Evolutionary conservation across 768 basidiomycete species (phyloP), one percentile per base, ranked within the genome.

Genomic region (Tulasnella sp.): DNA sequence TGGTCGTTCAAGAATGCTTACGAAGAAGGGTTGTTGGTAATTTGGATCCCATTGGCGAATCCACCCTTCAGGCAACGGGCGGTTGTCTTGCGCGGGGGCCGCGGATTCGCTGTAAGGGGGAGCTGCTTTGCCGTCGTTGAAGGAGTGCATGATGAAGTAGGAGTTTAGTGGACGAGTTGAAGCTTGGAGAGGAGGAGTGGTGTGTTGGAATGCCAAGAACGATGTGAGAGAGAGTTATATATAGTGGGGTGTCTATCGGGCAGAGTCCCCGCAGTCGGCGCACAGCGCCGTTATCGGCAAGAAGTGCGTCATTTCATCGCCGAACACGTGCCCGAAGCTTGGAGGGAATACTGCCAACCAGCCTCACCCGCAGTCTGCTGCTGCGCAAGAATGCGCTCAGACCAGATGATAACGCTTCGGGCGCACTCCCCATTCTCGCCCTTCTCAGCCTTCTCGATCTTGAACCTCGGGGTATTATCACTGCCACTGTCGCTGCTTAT

Each of bases 21-120:
- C 89, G 83, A 86, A 90, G 83, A 87, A 91, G 71, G 45, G 29
- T 19, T 49, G 5, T 25, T 72, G 39, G 45, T 36, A 7, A 42
- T 40, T 49, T 34, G 17, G 71, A 45, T 72, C 71, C 34, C 34
- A 72, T 39, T 72, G 71, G 22, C 71, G 34, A n/a, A 49, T 49
- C 71, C 71, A 72, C 14, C 71, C 71, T 36, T 45, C 71, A 29
- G 71, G 71, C n/a, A 72, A 25, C 1, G 71, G 71, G 39, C 71
- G 39, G 19, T 42, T 42, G 19, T 72, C 71, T 38, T 40, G 40
- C 45, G 19, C 71, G 25, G 54, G 54, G 2, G n/a, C 22, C 17
- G 54, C 54, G 25, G 54, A 5, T 29, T 58, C 54, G 54, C n/a
- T 25, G n/a, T 58, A 58, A 58, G 54, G 54, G 25, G 54, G 54